Evolutionary conservation across 495 filamentous ascomycete species (phyloP).

Genomic region (Trypethelium eluteriae): DNA sequence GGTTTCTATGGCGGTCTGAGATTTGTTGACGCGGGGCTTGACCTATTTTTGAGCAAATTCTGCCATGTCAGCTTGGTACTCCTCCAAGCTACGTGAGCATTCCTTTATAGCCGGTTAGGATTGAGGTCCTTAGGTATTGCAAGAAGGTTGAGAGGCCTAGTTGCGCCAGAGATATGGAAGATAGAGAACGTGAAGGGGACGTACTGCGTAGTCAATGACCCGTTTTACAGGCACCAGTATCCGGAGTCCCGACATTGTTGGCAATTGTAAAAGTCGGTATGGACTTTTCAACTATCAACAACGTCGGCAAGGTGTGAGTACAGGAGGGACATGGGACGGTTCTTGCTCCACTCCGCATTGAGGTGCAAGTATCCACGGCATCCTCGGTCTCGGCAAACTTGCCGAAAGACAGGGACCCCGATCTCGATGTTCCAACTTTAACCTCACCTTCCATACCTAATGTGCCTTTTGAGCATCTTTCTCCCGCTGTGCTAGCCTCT

Average conservation of each 20-base stretch:
- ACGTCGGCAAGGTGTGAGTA: neutral
- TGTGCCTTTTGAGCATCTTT: neutral
- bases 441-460: neutral
- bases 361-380: neutral
- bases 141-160: constrained; percentile 4
- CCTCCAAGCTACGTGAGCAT: neutral
- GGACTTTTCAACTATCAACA: neutral
- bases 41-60: constrained; percentile 47
- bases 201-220: constrained; percentile 98
- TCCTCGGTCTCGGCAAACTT: constrained; percentile 10
- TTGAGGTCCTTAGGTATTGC: neutral
- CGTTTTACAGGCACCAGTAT: constrained; percentile 95
- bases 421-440: neutral
- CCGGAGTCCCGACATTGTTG: constrained; percentile 68
- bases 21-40: constrained; percentile 95
- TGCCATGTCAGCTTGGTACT: constrained; percentile 3
- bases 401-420: neutral
- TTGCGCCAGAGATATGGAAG: constrained; percentile 1
- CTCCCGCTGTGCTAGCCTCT: too few relatives aligned
- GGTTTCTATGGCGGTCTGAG: constrained; percentile 88
- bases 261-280: neutral
- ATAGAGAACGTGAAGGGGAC: constrained; percentile 29
- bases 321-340: neutral
- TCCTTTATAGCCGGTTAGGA: neutral
- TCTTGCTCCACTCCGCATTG: constrained; percentile 4